These are phyloP conservation scores for Diplodia mutila DNA, from an alignment of 2,329 filamentous ascomycete species.

Conservation along the genomic window DNA sequence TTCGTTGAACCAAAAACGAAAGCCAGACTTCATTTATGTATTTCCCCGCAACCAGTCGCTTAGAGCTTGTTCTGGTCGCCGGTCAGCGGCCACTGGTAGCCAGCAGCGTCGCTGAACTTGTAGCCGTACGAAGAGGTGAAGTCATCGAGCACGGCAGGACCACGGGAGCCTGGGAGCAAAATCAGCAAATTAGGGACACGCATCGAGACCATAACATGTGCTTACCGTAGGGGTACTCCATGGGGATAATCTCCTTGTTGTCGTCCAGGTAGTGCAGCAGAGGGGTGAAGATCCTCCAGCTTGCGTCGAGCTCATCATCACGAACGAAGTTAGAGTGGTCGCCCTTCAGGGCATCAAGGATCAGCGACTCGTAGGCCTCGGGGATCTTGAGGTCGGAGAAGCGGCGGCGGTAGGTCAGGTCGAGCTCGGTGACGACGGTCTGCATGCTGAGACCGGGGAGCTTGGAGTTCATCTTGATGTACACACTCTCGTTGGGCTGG, in stretches of 20 bases:
- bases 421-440: slow-evolving; percentile 96
- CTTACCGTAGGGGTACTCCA: slow-evolving; percentile 99
- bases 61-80: slow-evolving; percentile 81
- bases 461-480: slow-evolving; percentile 99
- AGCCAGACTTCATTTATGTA: slow-evolving; percentile 2
- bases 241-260: slow-evolving; percentile 98
- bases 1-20: slow-evolving; percentile 9
- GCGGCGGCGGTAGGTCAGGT: slow-evolving; percentile 94
- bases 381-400: slow-evolving; percentile 99
- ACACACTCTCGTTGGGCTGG: slow-evolving; percentile 98
- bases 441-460: slow-evolving; percentile 98
- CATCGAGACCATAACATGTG: background rate
- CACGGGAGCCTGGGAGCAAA: slow-evolving; percentile 77
- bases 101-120: slow-evolving; percentile 93
- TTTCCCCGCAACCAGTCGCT: slow-evolving; percentile 33
- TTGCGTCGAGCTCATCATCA: slow-evolving; percentile 81
- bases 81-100: slow-evolving; percentile 88
- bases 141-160: slow-evolving; percentile 93
- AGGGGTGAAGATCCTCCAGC: slow-evolving; percentile 98
- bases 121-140: slow-evolving; percentile 98
- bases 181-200: slow-evolving; percentile 27
- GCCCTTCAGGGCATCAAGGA: slow-evolving; percentile 95
- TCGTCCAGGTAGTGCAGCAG: slow-evolving; percentile 97
- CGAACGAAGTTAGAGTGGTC: slow-evolving; percentile 93
- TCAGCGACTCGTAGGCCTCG: slow-evolving; percentile 97